Evolutionary conservation across 495 filamentous ascomycete genomes (phyloP), one percentile per base, ranked within the genome.

Genomic region (Venustampulla echinocandica): DNA sequence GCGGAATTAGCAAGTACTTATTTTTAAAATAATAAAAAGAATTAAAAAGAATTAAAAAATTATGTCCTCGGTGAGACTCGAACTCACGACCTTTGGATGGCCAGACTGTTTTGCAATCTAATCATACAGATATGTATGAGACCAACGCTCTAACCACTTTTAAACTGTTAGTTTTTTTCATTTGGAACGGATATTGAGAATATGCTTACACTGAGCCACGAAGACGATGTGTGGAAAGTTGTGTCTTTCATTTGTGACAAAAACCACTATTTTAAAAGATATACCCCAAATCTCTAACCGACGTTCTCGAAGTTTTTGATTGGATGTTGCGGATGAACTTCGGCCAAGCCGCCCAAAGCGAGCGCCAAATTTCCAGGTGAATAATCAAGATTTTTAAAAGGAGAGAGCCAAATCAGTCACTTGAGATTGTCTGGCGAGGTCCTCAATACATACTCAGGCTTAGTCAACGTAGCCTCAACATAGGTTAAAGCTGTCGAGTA

Each of bases 81-180:
- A 65, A 62, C 63, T 61, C 63, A 57, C 61, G 63, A 63, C 63
- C 60, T 63, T 65, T 56, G 56, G 55, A 60, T 59, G 32, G 45
- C 55, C 46, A 30, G 52, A 34, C 50, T 43, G 47, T 37, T 54
- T 36, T 48, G 42, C 55, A 46, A 21, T 47, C 56, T 41, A 23
- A 36, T 49, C 47, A 49, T 49, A 55, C 44, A 18, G 42, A n/a
- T n/a, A 37, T 20, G 33, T 35, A 35, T 35, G 33, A 35, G 33
- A 35, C 33, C 33, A 35, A 35, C 33, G 33, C 33, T 35, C 33
- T 35, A 35, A 35, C 33, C 33, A 35, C 27, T 30, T 30, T 30
- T 30, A 6, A 13, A 30, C 27, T 30, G 13, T 30, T 30, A 30
- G 27, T 13, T 30, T 30, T 30, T 30, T 13, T 6, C 27, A 30